phyloP scores from a whole-genome alignment of 805 yeast genomes.

The Yamadazyma akitaensis region DNA sequence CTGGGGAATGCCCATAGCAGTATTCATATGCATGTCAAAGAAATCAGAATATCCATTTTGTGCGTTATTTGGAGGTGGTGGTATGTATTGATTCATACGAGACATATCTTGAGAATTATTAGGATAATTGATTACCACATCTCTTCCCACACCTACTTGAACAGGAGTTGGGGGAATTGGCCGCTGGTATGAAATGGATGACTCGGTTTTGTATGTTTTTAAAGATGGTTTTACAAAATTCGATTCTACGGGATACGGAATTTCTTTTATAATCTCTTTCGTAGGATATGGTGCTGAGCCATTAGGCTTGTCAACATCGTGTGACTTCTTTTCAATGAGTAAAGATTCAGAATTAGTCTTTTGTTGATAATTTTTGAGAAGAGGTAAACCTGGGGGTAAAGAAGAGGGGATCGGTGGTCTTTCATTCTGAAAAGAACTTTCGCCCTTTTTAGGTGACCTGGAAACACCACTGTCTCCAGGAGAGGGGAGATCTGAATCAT shows the following conservation, averaged over 20 bases:
- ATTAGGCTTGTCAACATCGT: background rate
- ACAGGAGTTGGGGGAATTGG: background rate
- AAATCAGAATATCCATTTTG: background rate
- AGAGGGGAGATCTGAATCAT: background rate
- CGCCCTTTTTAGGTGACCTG: background rate
- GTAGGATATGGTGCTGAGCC: constrained; percentile 11
- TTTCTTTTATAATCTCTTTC: constrained; percentile 3
- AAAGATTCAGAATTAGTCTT: constrained; percentile 1
- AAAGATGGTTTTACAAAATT: background rate
- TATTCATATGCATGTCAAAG: background rate
- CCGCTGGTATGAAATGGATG: background rate
- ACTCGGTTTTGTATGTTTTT: constrained; percentile 2
- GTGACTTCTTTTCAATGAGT: background rate
- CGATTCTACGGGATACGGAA: constrained; percentile 11
- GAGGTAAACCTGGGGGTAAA: constrained; percentile 15
- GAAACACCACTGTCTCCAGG: background rate
- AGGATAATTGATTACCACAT: background rate
- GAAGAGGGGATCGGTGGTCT: constrained; percentile 15
- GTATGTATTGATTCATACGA: background rate
- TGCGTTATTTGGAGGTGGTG: background rate
- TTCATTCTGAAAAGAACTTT: background rate
- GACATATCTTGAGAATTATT: background rate
- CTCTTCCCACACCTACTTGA: background rate
- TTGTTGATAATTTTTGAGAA: background rate
- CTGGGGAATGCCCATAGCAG: background rate